A percentile compares a stretch with the other conserved stretches of the same genome.
These are phyloP conservation scores for Cryptosporidium viatorum DNA, from an alignment of 169 alveolate species.

Conservation along the genomic window DNA sequence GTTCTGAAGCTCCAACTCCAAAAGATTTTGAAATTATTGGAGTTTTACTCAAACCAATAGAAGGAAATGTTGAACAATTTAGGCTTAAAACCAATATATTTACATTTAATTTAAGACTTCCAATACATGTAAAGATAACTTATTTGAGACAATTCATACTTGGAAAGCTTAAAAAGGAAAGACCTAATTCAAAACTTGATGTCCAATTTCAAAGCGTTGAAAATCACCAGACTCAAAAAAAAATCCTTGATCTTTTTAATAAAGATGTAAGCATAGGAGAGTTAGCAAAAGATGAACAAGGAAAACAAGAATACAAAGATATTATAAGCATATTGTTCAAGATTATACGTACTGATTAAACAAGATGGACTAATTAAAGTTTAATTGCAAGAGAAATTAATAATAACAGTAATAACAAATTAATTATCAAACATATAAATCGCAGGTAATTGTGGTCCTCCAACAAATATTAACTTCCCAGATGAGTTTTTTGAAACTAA, in stretches of 20 bases:
- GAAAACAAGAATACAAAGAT: conserved; percentile 7
- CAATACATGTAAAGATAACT: conserved; percentile 21
- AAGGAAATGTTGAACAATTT: background rate
- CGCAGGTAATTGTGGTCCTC: conserved; percentile 53
- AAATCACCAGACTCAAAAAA: background rate
- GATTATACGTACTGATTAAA: background rate
- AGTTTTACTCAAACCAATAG: conserved; percentile 18
- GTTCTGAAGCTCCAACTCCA: background rate
- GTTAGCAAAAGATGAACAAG: background rate
- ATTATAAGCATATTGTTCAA: conserved; percentile 1
- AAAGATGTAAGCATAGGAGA: background rate
- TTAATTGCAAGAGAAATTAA: background rate
- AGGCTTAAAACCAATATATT: conserved; percentile 6
- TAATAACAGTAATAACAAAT: background rate
- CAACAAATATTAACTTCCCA: conserved; percentile 46
- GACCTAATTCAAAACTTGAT: conserved; percentile 4
- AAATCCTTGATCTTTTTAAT: background rate
- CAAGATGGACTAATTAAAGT: background rate
- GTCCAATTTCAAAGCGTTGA: conserved; percentile 11
- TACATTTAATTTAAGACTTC: conserved; percentile 26
- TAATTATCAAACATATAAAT: conserved; percentile 39
- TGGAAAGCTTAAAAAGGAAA: conserved; percentile 46
- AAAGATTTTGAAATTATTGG: conserved; percentile 6
- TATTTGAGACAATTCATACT: conserved; percentile 33
- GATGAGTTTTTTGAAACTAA: conserved; percentile 23